These are phyloP conservation scores for Colletotrichum liaoningense DNA, from an alignment of 2,329 filamentous ascomycete species.

Conservation along the genomic window DNA sequence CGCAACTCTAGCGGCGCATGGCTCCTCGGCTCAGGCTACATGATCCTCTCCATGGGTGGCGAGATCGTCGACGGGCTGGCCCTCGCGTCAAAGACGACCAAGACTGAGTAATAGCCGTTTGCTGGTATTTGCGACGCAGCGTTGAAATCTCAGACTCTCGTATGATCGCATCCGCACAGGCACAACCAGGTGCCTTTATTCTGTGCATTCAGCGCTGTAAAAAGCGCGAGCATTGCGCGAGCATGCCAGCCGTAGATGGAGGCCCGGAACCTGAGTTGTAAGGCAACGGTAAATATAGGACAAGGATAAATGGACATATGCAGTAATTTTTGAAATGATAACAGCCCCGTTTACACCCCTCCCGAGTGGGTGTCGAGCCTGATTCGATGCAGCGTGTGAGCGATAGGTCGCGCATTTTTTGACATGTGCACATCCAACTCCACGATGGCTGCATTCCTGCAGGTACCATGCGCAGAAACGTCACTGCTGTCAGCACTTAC, in stretches of 20 bases:
- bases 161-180: too few relatives aligned
- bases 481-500: neutral
- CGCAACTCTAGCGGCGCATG: constrained; percentile 59
- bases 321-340: neutral
- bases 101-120: constrained; percentile 49
- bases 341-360: neutral
- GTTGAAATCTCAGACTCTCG: too few relatives aligned
- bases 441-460: neutral
- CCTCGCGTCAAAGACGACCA: constrained; percentile 49
- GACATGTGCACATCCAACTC: neutral
- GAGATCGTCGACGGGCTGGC: constrained; percentile 62
- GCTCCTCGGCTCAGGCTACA: constrained; percentile 64
- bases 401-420: too few relatives aligned
- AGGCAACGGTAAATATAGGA: neutral
- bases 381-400: neutral
- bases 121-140: neutral
- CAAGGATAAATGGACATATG: neutral
- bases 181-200: rapidly evolving
- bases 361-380: neutral
- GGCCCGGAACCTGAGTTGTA: too few relatives aligned
- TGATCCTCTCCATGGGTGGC: constrained; percentile 60
- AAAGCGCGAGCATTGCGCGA: too few relatives aligned
- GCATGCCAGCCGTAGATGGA: too few relatives aligned
- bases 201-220: neutral
- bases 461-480: neutral